Evolutionary conservation across 805 yeast species (phyloP).

Genomic region (Saccharomycopsis capsularis): DNA sequence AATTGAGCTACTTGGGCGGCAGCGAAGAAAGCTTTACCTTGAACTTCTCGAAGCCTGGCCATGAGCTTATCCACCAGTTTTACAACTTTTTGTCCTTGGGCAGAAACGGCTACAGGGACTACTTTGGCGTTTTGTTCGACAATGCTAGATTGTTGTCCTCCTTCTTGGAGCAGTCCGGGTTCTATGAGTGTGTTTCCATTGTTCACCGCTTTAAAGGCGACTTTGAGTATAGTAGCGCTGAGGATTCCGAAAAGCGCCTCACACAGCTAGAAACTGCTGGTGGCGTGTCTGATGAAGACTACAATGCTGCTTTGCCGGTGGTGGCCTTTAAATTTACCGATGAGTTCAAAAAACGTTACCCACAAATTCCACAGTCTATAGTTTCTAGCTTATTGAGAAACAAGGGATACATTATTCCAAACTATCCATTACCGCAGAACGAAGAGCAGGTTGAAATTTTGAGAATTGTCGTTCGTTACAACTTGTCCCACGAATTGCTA

Average conservation of each 20-base stretch:
- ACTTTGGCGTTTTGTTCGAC: constrained; percentile 55
- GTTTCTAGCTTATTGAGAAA: constrained; percentile 66
- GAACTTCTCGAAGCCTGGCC: constrained; percentile 90
- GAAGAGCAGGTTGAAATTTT: constrained; percentile 61
- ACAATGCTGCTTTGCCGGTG: constrained; percentile 77
- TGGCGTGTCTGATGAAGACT: constrained; percentile 25
- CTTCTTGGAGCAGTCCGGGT: constrained; percentile 56
- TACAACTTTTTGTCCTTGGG: constrained; percentile 72
- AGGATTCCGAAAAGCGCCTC: constrained; percentile 24
- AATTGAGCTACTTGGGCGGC: constrained; percentile 80
- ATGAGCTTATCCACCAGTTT: constrained; percentile 84
- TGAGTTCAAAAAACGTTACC: constrained; percentile 49
- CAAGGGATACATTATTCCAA: constrained; percentile 84
- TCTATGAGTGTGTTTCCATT: constrained; percentile 68
- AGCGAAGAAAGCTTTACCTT: constrained; percentile 79
- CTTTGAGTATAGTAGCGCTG: constrained; percentile 21
- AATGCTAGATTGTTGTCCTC: constrained; percentile 65
- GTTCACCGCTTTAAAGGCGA: constrained; percentile 55
- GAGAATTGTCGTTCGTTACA: constrained; percentile 75
- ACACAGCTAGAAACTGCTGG: constrained; percentile 26
- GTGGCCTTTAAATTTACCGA: constrained; percentile 75
- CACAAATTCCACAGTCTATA: constrained; percentile 77
- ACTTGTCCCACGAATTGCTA: constrained; percentile 53
- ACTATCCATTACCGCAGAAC: constrained; percentile 68
- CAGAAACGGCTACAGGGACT: constrained; percentile 55